phyloP scores from a whole-genome alignment of 83 land plant genomes.

The Picea mariana region DNA sequence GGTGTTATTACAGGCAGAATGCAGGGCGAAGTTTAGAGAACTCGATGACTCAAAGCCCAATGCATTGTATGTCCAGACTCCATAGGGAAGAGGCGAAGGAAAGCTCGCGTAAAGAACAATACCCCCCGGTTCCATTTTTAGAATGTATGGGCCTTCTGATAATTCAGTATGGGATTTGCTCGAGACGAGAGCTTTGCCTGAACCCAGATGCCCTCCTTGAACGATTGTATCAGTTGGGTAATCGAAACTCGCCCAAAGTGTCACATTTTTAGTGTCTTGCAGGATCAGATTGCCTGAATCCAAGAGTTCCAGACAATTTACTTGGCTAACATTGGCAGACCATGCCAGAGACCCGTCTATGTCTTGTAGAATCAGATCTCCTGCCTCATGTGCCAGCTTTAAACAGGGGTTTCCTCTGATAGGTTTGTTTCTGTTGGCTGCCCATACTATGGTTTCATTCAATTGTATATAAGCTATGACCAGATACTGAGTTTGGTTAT shows the following conservation, averaged over 20 bases:
- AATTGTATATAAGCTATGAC: conserved; percentile 1
- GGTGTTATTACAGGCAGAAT: conserved; percentile 6
- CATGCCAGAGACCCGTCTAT: not conserved
- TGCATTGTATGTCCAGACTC: conserved; percentile 11
- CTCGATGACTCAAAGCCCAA: not conserved
- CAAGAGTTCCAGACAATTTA: not conserved
- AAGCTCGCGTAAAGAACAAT: not conserved
- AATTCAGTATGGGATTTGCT: not conserved
- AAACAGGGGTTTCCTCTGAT: conserved; percentile 7
- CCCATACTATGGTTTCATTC: conserved; percentile 3
- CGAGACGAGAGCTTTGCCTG: conserved; percentile 1
- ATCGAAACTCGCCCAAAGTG: conserved; percentile 10
- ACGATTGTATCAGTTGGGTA: conserved; percentile 7
- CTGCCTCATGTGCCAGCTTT: not conserved
- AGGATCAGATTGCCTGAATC: not conserved
- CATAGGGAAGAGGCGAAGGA: conserved; percentile 7
- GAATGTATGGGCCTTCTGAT: not conserved
- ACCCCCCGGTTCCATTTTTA: conserved; percentile 12
- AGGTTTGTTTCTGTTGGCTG: conserved; percentile 9
- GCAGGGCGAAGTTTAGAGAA: not conserved
- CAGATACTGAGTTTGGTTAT: conserved; percentile 6
- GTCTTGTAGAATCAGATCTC: not conserved
- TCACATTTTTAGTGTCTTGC: not conserved
- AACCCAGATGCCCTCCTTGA: conserved; percentile 1
- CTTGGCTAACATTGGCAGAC: conserved; percentile 5